A percentile compares a stretch with the other conserved stretches of the same genome.
Evolutionary conservation across 495 filamentous ascomycete species (phyloP).

Genomic region (Durotheca rogersii): DNA sequence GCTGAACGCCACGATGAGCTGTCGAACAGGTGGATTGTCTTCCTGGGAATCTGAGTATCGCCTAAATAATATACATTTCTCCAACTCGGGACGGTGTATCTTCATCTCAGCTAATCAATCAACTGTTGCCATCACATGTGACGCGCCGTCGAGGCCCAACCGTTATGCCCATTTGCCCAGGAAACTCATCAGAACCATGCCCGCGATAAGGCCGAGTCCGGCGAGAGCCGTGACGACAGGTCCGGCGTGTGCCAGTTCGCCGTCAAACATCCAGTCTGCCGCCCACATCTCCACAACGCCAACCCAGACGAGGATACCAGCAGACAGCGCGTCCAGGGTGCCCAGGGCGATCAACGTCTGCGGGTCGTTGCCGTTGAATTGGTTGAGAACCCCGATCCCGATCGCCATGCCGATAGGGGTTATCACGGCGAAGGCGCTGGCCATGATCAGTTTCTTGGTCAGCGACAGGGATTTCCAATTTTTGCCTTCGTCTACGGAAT

Average conservation of each 20-base stretch:
- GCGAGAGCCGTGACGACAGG: conserved; percentile 33
- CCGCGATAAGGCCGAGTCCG: conserved; percentile 31
- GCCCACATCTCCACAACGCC: conserved; percentile 62
- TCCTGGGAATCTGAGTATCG: too few species aligned
- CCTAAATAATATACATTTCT: too few species aligned
- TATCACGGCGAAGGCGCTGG: conserved; percentile 52
- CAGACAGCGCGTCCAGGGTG: conserved; percentile 57
- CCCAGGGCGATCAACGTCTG: conserved; percentile 58
- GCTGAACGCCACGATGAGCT: too few species aligned
- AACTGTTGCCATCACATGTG: not conserved
- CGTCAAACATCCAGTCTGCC: conserved; percentile 53
- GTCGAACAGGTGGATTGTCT: too few species aligned
- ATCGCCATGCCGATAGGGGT: conserved; percentile 63
- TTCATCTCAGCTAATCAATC: too few species aligned
- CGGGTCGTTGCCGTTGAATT: conserved; percentile 59
- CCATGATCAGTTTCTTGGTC: conserved; percentile 49
- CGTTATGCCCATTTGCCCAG: conserved; percentile 50
- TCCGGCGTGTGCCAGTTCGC: conserved; percentile 37
- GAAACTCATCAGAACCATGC: conserved; percentile 45
- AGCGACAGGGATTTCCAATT: conserved; percentile 27
- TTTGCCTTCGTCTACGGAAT: conserved; percentile 4
- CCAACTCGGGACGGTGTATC: too few species aligned
- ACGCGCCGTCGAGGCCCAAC: too few species aligned
- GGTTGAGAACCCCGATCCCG: conserved; percentile 53
- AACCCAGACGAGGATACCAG: conserved; percentile 61